Evolutionary conservation across 2,329 filamentous ascomycete genomes (phyloP).

Genomic region (Polytolypa hystricis): DNA sequence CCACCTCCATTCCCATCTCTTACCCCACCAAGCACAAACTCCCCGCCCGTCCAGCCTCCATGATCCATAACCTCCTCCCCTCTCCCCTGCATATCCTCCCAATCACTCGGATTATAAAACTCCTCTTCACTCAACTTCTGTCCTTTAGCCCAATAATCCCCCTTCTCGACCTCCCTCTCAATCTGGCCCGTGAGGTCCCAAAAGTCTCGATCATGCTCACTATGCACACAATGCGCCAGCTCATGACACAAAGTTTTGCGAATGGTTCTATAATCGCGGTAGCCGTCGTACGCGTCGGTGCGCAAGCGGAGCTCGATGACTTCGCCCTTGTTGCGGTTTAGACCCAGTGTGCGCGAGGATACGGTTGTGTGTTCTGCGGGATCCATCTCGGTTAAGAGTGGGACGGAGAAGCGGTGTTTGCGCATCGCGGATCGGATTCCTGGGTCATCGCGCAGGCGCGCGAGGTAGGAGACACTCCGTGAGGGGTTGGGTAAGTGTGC

Average conservation of each 20-base stretch:
- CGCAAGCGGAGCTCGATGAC: slow-evolving; percentile 81
- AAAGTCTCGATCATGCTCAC: slow-evolving; percentile 74
- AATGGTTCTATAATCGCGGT: slow-evolving; percentile 84
- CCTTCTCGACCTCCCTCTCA: slow-evolving; percentile 70
- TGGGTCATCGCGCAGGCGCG: slow-evolving; percentile 66
- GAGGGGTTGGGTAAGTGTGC: slow-evolving; percentile 65
- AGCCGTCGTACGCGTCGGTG: slow-evolving; percentile 92
- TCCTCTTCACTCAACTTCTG: slow-evolving; percentile 47
- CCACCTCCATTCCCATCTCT: slow-evolving; percentile 31
- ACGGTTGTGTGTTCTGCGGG: slow-evolving; percentile 72
- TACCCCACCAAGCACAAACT: slow-evolving; percentile 58
- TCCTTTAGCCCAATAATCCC: slow-evolving; percentile 72
- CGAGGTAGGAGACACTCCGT: slow-evolving; percentile 59
- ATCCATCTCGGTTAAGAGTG: slow-evolving; percentile 90
- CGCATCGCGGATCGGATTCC: slow-evolving; percentile 78
- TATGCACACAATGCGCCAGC: slow-evolving; percentile 80
- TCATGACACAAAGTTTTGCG: slow-evolving; percentile 91
- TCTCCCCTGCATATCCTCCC: slow-evolving; percentile 38
- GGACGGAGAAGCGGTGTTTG: slow-evolving; percentile 73
- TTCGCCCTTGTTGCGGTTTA: slow-evolving; percentile 81
- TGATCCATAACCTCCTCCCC: slow-evolving; percentile 48
- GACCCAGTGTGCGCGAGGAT: slow-evolving; percentile 68
- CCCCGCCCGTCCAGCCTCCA: slow-evolving; percentile 67
- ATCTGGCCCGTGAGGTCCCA: slow-evolving; percentile 84
- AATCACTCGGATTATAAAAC: slow-evolving; percentile 50